Evolutionary conservation across 352 stramenopile species (phyloP).

Genomic region (Pythium apleroticum): DNA sequence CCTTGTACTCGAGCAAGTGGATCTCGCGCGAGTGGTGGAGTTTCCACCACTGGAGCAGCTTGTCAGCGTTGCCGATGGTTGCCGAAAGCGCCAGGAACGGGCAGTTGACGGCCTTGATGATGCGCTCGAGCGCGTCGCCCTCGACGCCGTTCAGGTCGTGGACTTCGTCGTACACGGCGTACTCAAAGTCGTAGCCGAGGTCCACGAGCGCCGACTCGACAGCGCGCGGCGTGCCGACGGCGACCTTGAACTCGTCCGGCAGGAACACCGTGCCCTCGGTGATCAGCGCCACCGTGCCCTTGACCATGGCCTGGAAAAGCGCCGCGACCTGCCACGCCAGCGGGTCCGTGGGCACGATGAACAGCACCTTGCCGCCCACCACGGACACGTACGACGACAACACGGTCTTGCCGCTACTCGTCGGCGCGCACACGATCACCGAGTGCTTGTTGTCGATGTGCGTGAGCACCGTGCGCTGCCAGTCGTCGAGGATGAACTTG

Average conservation of each 20-base stretch:
- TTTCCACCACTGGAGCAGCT: slow-evolving; percentile 95
- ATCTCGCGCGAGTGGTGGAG: slow-evolving; percentile 86
- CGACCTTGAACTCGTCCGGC: slow-evolving; percentile 85
- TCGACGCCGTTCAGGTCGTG: slow-evolving; percentile 97
- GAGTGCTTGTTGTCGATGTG: slow-evolving; percentile 96
- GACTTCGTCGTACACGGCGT: slow-evolving; percentile 98
- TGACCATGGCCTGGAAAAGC: slow-evolving; percentile 98
- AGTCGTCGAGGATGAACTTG: slow-evolving; percentile 95
- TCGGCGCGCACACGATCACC: slow-evolving; percentile 97
- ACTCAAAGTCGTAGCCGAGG: slow-evolving; percentile 95
- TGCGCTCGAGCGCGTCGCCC: slow-evolving; percentile 95
- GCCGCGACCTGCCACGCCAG: slow-evolving; percentile 98
- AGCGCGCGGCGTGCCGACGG: slow-evolving; percentile 95
- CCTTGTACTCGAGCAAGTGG: slow-evolving; percentile 94
- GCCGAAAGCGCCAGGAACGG: slow-evolving; percentile 97
- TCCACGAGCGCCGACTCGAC: slow-evolving; percentile 93
- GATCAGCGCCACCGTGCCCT: slow-evolving; percentile 95
- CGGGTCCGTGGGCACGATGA: slow-evolving; percentile 95
- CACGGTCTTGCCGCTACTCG: slow-evolving; percentile 97
- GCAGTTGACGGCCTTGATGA: slow-evolving; percentile 94
- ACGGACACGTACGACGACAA: slow-evolving; percentile 85
- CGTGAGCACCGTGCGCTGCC: slow-evolving; percentile 95
- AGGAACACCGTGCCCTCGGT: slow-evolving; percentile 91
- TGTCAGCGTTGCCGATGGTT: slow-evolving; percentile 96
- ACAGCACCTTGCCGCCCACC: slow-evolving; percentile 77